phyloP scores from a whole-genome alignment of 352 stramenopile genomes.

The Phytophthora crassamura region DNA sequence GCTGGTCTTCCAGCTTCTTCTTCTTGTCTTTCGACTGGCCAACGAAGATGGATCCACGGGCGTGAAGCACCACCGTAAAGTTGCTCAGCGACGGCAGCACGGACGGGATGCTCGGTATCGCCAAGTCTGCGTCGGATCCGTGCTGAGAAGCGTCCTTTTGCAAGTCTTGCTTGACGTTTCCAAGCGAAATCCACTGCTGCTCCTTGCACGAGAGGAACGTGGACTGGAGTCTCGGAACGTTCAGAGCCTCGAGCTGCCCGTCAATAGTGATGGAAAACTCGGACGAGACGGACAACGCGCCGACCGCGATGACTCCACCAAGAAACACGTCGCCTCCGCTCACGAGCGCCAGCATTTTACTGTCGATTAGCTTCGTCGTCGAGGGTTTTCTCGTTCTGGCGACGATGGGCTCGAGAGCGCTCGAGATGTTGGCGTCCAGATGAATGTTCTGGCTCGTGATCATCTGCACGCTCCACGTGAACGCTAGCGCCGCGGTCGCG shows the following conservation, averaged over 20 bases:
- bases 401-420: conserved; percentile 30
- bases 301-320: conserved; percentile 53
- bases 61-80: conserved; percentile 69
- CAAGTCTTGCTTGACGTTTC: conserved; percentile 22
- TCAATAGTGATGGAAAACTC: conserved; percentile 60
- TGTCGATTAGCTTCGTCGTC: conserved; percentile 21
- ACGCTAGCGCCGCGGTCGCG: conserved; percentile 48
- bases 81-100: conserved; percentile 43
- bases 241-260: conserved; percentile 49
- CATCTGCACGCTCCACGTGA: conserved; percentile 52
- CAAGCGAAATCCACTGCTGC: conserved; percentile 38
- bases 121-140: conserved; percentile 3
- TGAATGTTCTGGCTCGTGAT: conserved; percentile 53
- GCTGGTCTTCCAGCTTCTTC: conserved; percentile 28
- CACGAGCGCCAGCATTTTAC: conserved; percentile 53
- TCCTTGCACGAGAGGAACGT: conserved; percentile 62
- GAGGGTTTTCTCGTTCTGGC: conserved; percentile 13
- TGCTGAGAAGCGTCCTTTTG: conserved; percentile 8
- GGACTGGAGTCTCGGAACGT: conserved; percentile 48
- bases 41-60: conserved; percentile 59
- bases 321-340: conserved; percentile 65
- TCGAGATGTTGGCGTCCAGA: conserved; percentile 59
- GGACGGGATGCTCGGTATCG: conserved; percentile 30
- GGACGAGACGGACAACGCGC: conserved; percentile 56
- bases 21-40: conserved; percentile 41